Conservation (phyloP, 2,329 filamentous ascomycete genomes). For the Phyllosticta capitalensis region DNA sequence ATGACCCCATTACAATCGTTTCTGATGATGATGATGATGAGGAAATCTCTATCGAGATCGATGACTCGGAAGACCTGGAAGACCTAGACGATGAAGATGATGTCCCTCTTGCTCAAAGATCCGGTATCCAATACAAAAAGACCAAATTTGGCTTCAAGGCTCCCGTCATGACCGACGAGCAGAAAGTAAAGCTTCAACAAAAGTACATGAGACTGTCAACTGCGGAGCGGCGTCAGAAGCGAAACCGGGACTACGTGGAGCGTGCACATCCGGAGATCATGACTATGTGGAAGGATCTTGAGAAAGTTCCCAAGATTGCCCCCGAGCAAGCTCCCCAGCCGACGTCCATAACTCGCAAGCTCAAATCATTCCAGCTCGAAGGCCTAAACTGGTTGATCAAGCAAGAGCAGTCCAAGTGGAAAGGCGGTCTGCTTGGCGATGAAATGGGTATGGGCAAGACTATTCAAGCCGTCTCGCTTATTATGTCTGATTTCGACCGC, state of each 20-base stretch:
- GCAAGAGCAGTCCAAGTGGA: slow-evolving; percentile 79
- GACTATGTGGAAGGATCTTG: slow-evolving; percentile 77
- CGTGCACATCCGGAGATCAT: slow-evolving; percentile 65
- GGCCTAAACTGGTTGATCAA: slow-evolving; percentile 89
- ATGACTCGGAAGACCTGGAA: not conserved
- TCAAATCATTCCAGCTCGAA: slow-evolving; percentile 91
- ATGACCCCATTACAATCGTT: not conserved
- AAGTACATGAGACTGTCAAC: not conserved
- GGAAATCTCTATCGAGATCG: not conserved
- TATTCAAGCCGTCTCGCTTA: slow-evolving; percentile 91
- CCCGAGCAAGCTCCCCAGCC: slow-evolving; percentile 61
- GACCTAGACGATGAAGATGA: not conserved
- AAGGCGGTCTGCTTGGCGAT: slow-evolving; percentile 83
- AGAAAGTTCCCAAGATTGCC: slow-evolving; percentile 57
- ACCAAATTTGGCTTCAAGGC: not conserved
- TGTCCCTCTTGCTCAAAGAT: not conserved
- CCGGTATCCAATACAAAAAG: not conserved
- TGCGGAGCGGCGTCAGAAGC: not conserved
- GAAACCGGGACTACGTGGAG: slow-evolving; percentile 56
- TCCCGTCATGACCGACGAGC: not conserved
- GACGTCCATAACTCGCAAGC: slow-evolving; percentile 62
- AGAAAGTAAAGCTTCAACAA: not conserved
- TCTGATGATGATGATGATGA: not conserved
- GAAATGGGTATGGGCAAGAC: slow-evolving; percentile 99
- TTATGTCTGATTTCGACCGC: slow-evolving; percentile 91